These are phyloP conservation scores for Phaeosphaeria sp. DNA, from an alignment of 2,329 filamentous ascomycete genomes.

Conservation along the genomic window DNA sequence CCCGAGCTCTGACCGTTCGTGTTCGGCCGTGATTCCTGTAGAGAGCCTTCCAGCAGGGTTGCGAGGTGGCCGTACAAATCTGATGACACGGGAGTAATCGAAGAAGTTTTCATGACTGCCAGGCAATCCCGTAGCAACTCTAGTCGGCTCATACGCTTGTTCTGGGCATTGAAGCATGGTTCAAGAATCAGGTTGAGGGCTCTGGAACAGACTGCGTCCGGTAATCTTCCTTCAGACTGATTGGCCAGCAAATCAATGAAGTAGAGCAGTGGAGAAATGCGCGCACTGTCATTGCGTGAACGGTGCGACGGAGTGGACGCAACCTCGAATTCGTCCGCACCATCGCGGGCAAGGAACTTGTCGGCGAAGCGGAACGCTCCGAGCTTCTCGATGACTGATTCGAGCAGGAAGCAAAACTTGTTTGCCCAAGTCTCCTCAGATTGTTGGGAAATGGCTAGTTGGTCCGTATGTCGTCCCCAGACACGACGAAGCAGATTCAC, in stretches of 20 bases:
- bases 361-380: constrained; percentile 59
- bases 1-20: constrained; percentile 31
- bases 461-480: constrained; percentile 65
- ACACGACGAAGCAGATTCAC: constrained; percentile 72
- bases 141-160: constrained; percentile 44
- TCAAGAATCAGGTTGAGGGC: constrained; percentile 59
- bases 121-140: constrained; percentile 49
- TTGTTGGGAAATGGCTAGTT: constrained; percentile 40
- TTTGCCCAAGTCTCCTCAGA: constrained; percentile 54
- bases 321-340: constrained; percentile 67
- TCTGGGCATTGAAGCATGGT: constrained; percentile 61
- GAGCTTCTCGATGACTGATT: constrained; percentile 58
- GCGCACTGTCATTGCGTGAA: constrained; percentile 53
- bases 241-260: constrained; percentile 68
- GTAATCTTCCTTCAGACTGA: constrained; percentile 43
- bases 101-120: constrained; percentile 26
- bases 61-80: constrained; percentile 41
- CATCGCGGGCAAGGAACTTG: constrained; percentile 59
- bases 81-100: constrained; percentile 23
- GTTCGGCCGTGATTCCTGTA: constrained; percentile 31
- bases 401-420: constrained; percentile 60
- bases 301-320: constrained; percentile 72
- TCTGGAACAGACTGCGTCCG: constrained; percentile 47
- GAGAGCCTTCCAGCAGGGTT: constrained; percentile 23
- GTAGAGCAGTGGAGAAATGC: constrained; percentile 69